These are phyloP conservation scores for Cercospora sp. DNA, from an alignment of 2,329 filamentous ascomycete genomes.

Conservation along the genomic window DNA sequence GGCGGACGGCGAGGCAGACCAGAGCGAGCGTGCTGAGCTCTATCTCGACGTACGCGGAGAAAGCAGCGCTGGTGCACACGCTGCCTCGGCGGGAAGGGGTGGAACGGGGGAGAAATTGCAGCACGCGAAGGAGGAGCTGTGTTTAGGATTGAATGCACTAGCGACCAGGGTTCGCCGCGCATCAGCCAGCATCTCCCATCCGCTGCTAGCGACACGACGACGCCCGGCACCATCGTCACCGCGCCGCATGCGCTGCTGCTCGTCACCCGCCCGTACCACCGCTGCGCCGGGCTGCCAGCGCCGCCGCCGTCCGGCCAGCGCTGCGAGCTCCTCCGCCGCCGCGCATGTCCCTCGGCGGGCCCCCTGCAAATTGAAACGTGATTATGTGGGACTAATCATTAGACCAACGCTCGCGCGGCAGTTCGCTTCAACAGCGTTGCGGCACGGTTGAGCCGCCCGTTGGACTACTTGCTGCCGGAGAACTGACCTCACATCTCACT, in stretches of 20 bases:
- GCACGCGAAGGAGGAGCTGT: constrained; percentile 10
- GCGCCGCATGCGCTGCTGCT: neutral
- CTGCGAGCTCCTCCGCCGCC: neutral
- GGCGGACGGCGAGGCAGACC: constrained; percentile 9
- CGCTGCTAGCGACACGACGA: neutral
- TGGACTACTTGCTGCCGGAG: neutral
- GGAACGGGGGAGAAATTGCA: constrained; percentile 11
- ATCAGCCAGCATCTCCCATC: neutral
- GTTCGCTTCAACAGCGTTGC: constrained; percentile 2
- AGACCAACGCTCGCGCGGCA: constrained; percentile 14
- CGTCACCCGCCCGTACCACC: neutral
- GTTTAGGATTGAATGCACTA: constrained; percentile 9
- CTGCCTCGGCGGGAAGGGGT: constrained; percentile 6
- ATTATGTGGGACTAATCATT: constrained; percentile 10
- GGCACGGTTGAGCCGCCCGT: constrained; percentile 9
- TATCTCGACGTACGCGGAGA: constrained; percentile 5
- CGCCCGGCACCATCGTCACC: neutral
- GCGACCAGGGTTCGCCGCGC: constrained; percentile 4
- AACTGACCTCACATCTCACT: neutral
- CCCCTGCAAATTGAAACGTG: constrained; percentile 15
- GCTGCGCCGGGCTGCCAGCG: neutral
- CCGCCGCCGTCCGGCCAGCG: neutral
- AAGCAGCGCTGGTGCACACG: constrained; percentile 6
- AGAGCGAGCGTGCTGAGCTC: constrained; percentile 9
- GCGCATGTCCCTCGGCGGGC: neutral